Conservation (phyloP, 345 rosid species). For the Citrus sp. region DNA sequence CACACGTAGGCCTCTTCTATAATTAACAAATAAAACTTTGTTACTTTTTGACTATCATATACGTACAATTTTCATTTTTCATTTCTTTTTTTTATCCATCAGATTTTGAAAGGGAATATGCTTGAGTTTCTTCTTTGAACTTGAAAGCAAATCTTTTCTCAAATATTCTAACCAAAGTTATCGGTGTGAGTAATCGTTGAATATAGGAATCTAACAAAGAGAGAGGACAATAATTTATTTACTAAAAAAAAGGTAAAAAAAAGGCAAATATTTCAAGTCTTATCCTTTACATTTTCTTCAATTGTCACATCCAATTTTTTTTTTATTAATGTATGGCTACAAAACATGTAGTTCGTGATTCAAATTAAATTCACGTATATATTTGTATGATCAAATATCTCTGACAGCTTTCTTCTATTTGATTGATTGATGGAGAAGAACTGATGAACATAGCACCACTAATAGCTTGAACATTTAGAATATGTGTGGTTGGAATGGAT, state of each 20-base stretch:
- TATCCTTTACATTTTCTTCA: background rate
- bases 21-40: background rate
- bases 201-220: background rate
- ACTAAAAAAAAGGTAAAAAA: background rate
- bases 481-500: background rate
- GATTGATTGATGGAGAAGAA: constrained; percentile 3
- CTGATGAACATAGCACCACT: background rate
- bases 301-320: background rate
- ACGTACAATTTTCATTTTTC: background rate
- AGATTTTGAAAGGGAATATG: background rate
- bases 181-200: background rate
- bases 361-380: background rate
- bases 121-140: background rate
- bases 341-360: background rate
- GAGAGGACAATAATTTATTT: background rate
- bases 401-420: constrained; percentile 15
- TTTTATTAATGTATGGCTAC: background rate
- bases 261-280: background rate
- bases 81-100: background rate
- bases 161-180: background rate
- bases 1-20: background rate
- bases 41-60: background rate
- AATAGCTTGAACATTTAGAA: background rate
- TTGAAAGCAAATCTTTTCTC: background rate
- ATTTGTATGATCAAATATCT: background rate